A percentile compares a stretch with the other conserved stretches of the same genome.
Evolutionary conservation across 2,329 filamentous ascomycete genomes (phyloP).

Genomic region (Phaeosphaeria sp.): DNA sequence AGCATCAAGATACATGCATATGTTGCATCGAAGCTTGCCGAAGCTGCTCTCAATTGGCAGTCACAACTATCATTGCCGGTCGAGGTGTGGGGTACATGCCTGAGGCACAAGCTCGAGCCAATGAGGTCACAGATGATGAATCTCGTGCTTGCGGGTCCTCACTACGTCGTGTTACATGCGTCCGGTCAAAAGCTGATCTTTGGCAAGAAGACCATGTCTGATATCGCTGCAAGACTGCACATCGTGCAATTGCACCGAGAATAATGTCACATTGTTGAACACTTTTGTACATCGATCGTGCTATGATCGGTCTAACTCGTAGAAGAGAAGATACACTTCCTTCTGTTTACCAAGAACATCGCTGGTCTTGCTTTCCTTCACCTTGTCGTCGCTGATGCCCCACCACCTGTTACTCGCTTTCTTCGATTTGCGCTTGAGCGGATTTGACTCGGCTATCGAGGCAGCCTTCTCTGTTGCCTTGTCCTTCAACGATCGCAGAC

Average conservation of each 20-base stretch:
- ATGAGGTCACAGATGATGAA: constrained; percentile 32
- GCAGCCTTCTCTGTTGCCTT: constrained; percentile 39
- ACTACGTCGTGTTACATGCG: not conserved
- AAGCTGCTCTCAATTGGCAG: constrained; percentile 4
- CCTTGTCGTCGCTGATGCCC: constrained; percentile 96
- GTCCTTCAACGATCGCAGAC: constrained; percentile 40
- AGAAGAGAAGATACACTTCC: constrained; percentile 96
- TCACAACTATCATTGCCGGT: constrained; percentile 5
- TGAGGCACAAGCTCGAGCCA: constrained; percentile 14
- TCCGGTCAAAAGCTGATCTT: not conserved
- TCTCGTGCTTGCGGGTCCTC: constrained; percentile 1
- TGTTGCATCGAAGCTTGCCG: constrained; percentile 30
- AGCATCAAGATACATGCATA: constrained; percentile 17
- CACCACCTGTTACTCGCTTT: constrained; percentile 83
- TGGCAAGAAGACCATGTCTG: not conserved
- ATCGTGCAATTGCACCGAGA: not conserved
- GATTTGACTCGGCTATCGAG: constrained; percentile 54
- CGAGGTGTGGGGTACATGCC: constrained; percentile 19
- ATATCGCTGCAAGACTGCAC: not conserved
- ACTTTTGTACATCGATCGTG: not conserved
- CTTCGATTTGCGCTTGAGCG: constrained; percentile 61
- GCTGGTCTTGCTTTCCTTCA: constrained; percentile 90
- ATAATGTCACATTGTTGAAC: not conserved
- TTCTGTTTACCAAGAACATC: constrained; percentile 93
- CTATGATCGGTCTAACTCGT: constrained; percentile 72